Percentiles rank a stretch among this genome's conserved stretches.
These are phyloP conservation scores for Ploettnerulaceae sp. DNA, from an alignment of 2,329 filamentous ascomycete species.

Conservation along the genomic window DNA sequence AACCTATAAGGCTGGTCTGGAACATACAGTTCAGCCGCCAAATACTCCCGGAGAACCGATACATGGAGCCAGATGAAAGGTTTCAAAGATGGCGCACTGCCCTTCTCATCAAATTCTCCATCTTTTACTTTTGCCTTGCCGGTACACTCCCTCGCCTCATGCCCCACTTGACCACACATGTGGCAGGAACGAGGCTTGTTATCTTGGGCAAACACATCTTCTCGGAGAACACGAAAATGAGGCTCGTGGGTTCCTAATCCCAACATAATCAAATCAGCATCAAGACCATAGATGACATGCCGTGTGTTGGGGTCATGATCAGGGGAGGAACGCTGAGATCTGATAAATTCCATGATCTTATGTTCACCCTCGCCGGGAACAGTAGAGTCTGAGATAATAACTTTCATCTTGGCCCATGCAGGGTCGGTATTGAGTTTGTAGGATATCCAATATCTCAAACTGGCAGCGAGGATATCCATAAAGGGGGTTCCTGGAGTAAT, in stretches of 20 bases:
- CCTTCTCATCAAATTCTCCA: conserved; percentile 78
- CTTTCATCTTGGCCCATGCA: conserved; percentile 90
- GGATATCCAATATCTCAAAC: conserved; percentile 91
- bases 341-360: conserved; percentile 98
- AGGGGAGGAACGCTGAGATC: conserved; percentile 84
- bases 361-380: conserved; percentile 98
- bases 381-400: conserved; percentile 97
- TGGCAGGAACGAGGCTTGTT: conserved; percentile 76
- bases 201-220: conserved; percentile 94
- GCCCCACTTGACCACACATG: conserved; percentile 87
- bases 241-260: conserved; percentile 96
- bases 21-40: conserved; percentile 83
- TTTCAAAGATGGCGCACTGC: conserved; percentile 65
- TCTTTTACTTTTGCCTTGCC: conserved; percentile 74
- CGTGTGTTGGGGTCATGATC: conserved; percentile 94
- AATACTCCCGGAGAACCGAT: conserved; percentile 83
- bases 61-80: conserved; percentile 99
- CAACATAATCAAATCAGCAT: conserved; percentile 98
- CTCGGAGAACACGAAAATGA: conserved; percentile 90
- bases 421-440: conserved; percentile 98
- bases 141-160: conserved; percentile 80
- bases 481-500: conserved; percentile 98
- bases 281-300: conserved; percentile 96
- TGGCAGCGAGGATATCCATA: conserved; percentile 90
- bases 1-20: conserved; percentile 81